Evolutionary conservation across 2,329 filamentous ascomycete species (phyloP).

Genomic region (Scytalidium sp.): DNA sequence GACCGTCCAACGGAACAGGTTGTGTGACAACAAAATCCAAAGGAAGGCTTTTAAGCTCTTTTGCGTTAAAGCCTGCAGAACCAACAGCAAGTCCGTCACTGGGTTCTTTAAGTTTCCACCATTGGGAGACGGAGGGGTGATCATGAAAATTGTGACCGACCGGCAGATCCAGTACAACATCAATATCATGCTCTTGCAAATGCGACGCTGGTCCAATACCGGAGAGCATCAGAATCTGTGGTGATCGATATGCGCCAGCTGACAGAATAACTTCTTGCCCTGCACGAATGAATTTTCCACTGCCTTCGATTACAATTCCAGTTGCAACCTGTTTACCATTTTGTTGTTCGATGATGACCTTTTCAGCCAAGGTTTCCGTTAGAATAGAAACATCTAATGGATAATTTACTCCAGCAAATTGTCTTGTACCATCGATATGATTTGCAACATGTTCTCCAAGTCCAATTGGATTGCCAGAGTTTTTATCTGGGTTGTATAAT

Average conservation of each 20-base stretch:
- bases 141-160: constrained; percentile 13
- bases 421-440: constrained; percentile 23
- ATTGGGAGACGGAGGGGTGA: constrained; percentile 6
- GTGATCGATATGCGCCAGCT: constrained; percentile 45
- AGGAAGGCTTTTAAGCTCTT: constrained; percentile 1
- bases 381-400: constrained; percentile 21
- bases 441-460: constrained; percentile 28
- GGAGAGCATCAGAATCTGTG: constrained; percentile 46
- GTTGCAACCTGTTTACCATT: constrained; percentile 2
- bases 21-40: constrained; percentile 1
- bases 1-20: background rate
- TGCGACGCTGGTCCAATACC: constrained; percentile 41
- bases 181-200: constrained; percentile 31
- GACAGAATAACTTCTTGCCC: constrained; percentile 42
- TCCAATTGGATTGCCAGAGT: constrained; percentile 26
- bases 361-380: constrained; percentile 19
- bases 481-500: constrained; percentile 19
- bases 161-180: constrained; percentile 5
- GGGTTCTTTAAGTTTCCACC: constrained; percentile 12
- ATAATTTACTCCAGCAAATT: constrained; percentile 26
- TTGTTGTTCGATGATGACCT: constrained; percentile 17
- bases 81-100: constrained; percentile 2
- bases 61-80: constrained; percentile 1
- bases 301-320: constrained; percentile 6
- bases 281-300: constrained; percentile 2